Conservation (phyloP, 352 stramenopile genomes). For the Albugo laibachii region DNA sequence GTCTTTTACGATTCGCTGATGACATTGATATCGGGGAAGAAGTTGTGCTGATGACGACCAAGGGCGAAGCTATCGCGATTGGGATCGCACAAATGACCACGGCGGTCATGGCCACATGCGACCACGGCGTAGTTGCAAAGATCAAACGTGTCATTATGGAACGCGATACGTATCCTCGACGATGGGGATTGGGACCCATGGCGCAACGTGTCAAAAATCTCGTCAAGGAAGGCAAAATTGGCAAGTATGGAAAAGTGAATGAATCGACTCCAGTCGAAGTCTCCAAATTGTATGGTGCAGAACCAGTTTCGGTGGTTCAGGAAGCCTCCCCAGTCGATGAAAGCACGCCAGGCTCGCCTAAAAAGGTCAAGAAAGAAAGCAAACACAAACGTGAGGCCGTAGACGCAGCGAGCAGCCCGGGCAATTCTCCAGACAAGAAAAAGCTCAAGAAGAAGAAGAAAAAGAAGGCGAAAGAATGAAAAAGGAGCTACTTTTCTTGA, state of each 20-base stretch:
- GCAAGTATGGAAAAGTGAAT: constrained; percentile 81
- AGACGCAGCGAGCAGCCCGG: constrained; percentile 17
- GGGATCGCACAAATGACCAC: constrained; percentile 99
- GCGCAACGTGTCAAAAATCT: constrained; percentile 98
- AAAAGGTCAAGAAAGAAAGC: constrained; percentile 29
- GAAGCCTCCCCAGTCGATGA: constrained; percentile 47
- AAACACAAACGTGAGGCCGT: constrained; percentile 40
- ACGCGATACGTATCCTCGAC: constrained; percentile 96
- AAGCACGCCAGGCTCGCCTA: constrained; percentile 8
- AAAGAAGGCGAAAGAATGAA: constrained; percentile 17
- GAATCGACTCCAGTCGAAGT: constrained; percentile 64
- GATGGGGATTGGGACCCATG: constrained; percentile 98
- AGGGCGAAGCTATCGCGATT: constrained; percentile 98
- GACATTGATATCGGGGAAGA: constrained; percentile 98
- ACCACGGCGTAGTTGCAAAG: constrained; percentile 99
- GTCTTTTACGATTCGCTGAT: constrained; percentile 96
- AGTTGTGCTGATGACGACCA: constrained; percentile 99
- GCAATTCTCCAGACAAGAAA: constrained; percentile 70
- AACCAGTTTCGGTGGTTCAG: constrained; percentile 9
- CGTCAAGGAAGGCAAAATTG: constrained; percentile 86
- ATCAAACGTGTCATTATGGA: constrained; percentile 99
- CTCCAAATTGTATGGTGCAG: constrained; percentile 46
- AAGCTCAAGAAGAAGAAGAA: constrained; percentile 81
- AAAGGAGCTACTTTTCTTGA: background rate
- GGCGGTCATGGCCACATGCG: constrained; percentile 97